Evolutionary conservation across 305 asterid genomes (phyloP), one percentile per base, ranked within the genome.

Genomic region (Solanum hybrid): DNA sequence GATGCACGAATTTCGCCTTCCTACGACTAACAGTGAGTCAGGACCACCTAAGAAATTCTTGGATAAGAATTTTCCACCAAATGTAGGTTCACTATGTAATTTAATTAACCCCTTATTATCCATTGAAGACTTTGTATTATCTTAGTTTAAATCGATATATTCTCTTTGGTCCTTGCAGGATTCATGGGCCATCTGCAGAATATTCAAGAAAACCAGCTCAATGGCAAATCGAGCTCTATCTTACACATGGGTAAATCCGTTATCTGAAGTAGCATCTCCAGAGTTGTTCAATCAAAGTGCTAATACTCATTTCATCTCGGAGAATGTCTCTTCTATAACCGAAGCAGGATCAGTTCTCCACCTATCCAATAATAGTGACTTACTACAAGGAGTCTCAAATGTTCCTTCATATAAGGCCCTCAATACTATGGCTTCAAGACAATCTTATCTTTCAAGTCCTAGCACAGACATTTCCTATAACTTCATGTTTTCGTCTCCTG

Each of bases 1-100:
- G 98, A 97, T 97, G 99, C 99, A 97, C 77, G 99, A 97, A 88
- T 97, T 96, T 90, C 94, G 98, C 26, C 96, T 96, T 31, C 98
- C 99, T 85, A 88, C 95, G 0, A 31, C 91, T 85, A 36, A 93
- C 5, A 84, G 27, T 1, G 95, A 93, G 9, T 91, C 92, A 26
- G 89, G 90, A n/a, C 93, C 93, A 3, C 92, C 92, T 89, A 94
- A 92, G 91, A 94, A 91, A 88, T 87, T 90, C 89, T 89, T 92
- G 35, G 95, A 95, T 92, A 96, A 93, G 91, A 91, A 60, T 88
- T 76, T 96, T 86, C 96, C 98, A 9, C 88, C 94, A 88, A 91
- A 91, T 73, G 99, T 96, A 91, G 94, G 94, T 79, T 32, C 56
- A 69, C 13, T 27, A 2, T 85, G 40, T 29, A 20, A 5, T 1